phyloP scores from a whole-genome alignment of 768 basidiomycete species.

The Exidia glandulosa region DNA sequence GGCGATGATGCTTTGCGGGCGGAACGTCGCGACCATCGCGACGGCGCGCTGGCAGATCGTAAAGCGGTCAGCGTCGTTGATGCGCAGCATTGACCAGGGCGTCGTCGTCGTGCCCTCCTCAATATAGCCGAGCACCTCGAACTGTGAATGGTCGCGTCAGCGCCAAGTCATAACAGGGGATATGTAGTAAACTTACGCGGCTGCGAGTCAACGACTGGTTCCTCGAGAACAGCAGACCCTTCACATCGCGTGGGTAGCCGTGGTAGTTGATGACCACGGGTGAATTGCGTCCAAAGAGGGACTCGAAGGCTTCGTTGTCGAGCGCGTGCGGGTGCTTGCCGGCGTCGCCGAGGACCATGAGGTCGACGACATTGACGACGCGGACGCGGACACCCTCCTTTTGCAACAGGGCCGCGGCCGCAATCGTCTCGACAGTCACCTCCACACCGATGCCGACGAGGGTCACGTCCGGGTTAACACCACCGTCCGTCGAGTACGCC shows the following conservation, averaged over 20 bases:
- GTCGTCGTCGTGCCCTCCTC: slow-evolving; percentile 56
- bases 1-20: slow-evolving; percentile 12
- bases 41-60: slow-evolving; percentile 22
- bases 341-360: slow-evolving; percentile 66
- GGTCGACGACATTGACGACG: slow-evolving; percentile 82
- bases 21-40: slow-evolving; percentile 10
- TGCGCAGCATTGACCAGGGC: slow-evolving; percentile 33
- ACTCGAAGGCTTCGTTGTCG: slow-evolving; percentile 44
- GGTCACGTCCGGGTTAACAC: slow-evolving; percentile 59
- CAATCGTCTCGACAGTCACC: slow-evolving; percentile 54
- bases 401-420: slow-evolving; percentile 71
- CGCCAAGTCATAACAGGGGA: slow-evolving; percentile 23
- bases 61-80: slow-evolving; percentile 14
- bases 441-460: neutral
- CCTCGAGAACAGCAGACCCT: slow-evolving; percentile 52
- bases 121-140: slow-evolving; percentile 13
- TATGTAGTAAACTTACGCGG: slow-evolving; percentile 37
- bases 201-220: neutral
- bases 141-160: slow-evolving; percentile 11
- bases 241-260: slow-evolving; percentile 64
- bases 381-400: slow-evolving; percentile 68
- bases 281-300: slow-evolving; percentile 61
- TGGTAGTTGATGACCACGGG: slow-evolving; percentile 78
- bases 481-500: slow-evolving; percentile 65
- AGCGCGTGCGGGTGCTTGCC: slow-evolving; percentile 73